These are phyloP conservation scores for Margaritispora aquatica DNA, from an alignment of 495 filamentous ascomycete genomes.

Conservation along the genomic window DNA sequence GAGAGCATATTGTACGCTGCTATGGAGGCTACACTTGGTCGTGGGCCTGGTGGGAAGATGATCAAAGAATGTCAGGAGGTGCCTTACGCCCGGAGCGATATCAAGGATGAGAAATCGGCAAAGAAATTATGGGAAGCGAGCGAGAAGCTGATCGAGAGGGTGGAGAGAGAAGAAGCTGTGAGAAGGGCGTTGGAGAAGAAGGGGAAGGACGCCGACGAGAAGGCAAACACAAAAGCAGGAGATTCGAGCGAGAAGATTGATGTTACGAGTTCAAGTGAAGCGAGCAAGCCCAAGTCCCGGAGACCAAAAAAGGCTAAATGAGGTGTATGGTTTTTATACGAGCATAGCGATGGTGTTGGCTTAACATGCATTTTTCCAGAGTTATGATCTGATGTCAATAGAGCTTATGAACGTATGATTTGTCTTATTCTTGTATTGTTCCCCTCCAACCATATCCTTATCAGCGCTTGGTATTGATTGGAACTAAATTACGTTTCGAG, in stretches of 20 bases:
- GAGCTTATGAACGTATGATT: too few species aligned
- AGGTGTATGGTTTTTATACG: background rate
- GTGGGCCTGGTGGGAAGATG: conserved; percentile 58
- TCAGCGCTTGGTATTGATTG: too few species aligned
- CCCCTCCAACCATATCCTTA: too few species aligned
- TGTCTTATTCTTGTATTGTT: too few species aligned
- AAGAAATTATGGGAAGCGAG: conserved; percentile 84
- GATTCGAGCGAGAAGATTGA: conserved; percentile 19
- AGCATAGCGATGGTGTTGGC: conserved; percentile 8
- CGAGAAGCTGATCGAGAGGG: conserved; percentile 74
- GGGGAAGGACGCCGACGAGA: conserved; percentile 45
- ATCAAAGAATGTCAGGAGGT: conserved; percentile 86
- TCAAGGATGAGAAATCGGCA: conserved; percentile 71
- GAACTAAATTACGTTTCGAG: too few species aligned
- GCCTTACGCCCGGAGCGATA: conserved; percentile 60
- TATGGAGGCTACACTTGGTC: conserved; percentile 67
- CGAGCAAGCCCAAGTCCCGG: conserved; percentile 23
- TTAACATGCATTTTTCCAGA: background rate
- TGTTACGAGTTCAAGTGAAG: conserved; percentile 28
- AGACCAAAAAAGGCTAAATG: conserved; percentile 8
- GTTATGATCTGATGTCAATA: too few species aligned
- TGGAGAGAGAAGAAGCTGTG: conserved; percentile 75
- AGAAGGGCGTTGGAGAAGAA: conserved; percentile 57
- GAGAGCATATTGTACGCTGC: conserved; percentile 80
- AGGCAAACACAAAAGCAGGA: conserved; percentile 33